Conservation (phyloP, 306 rosid species). For the Quercus engelmannii region DNA sequence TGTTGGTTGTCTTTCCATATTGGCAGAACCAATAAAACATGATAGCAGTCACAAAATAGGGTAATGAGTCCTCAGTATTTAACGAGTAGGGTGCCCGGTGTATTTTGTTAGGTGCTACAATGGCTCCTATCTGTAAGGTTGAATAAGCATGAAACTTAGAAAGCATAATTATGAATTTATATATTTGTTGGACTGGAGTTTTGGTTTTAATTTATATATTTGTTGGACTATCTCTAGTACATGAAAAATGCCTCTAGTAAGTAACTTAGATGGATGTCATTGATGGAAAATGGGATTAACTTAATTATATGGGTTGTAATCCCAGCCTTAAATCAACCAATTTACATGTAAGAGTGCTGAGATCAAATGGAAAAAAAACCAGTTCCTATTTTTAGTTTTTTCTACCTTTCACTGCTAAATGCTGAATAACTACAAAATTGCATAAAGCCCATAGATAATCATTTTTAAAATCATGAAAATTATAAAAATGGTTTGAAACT, state of each 20-base stretch:
- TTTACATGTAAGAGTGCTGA: neutral
- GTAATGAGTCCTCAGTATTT: too few relatives aligned
- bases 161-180: neutral
- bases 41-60: too few relatives aligned
- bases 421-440: too few relatives aligned
- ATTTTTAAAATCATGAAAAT: too few relatives aligned
- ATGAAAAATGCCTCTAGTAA: neutral
- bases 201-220: too few relatives aligned
- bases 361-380: neutral
- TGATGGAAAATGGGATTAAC: neutral
- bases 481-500: neutral
- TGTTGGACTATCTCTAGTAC: neutral
- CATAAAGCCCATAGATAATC: too few relatives aligned
- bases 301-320: neutral
- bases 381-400: neutral
- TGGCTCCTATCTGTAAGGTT: constrained; percentile 86
- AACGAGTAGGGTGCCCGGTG: too few relatives aligned
- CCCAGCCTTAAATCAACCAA: neutral
- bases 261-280: neutral
- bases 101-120: constrained; percentile 74
- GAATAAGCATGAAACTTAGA: constrained; percentile 1
- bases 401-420: neutral
- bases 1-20: too few relatives aligned
- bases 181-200: neutral
- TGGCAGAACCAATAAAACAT: too few relatives aligned